Evolutionary conservation across 2,329 filamentous ascomycete genomes (phyloP).

Genomic region (Penicillium rolfsii): DNA sequence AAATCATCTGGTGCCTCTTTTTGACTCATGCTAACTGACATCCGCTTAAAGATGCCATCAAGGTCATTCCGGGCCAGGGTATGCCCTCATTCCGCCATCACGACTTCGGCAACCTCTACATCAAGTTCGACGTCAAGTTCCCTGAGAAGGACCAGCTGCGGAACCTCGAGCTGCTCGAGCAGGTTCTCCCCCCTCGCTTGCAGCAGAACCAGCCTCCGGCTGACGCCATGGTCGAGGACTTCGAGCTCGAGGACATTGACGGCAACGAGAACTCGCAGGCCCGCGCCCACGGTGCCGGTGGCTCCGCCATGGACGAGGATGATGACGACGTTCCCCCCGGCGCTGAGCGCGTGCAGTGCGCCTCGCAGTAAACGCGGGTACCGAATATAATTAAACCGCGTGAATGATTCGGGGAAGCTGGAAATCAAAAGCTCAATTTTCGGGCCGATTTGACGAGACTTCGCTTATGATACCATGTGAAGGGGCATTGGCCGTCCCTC

Average conservation of each 20-base stretch:
- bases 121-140: conserved; percentile 98
- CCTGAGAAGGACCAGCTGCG: conserved; percentile 72
- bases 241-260: conserved; percentile 83
- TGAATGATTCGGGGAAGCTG: conserved; percentile 21
- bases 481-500: conserved; percentile 4
- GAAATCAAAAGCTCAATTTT: conserved; percentile 17
- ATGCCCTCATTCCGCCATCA: conserved; percentile 97
- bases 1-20: not conserved
- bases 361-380: conserved; percentile 51
- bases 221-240: conserved; percentile 91
- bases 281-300: conserved; percentile 66
- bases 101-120: conserved; percentile 93
- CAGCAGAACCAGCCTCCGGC: conserved; percentile 69
- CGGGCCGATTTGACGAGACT: conserved; percentile 34
- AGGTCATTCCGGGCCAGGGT: conserved; percentile 93
- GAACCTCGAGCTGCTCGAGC: conserved; percentile 78
- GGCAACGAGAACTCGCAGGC: conserved; percentile 64
- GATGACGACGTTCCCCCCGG: conserved; percentile 60
- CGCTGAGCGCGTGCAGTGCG: conserved; percentile 56
- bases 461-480: conserved; percentile 44
- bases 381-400: conserved; percentile 7
- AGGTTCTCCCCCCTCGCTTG: conserved; percentile 75
- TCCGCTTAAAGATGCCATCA: conserved; percentile 70
- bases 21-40: conserved; percentile 19
- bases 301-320: conserved; percentile 68